A percentile compares a stretch with the other conserved stretches of the same genome.
These are phyloP conservation scores for Vaccinium myrtillus DNA, from an alignment of 148 eudicot species.

Conservation along the genomic window DNA sequence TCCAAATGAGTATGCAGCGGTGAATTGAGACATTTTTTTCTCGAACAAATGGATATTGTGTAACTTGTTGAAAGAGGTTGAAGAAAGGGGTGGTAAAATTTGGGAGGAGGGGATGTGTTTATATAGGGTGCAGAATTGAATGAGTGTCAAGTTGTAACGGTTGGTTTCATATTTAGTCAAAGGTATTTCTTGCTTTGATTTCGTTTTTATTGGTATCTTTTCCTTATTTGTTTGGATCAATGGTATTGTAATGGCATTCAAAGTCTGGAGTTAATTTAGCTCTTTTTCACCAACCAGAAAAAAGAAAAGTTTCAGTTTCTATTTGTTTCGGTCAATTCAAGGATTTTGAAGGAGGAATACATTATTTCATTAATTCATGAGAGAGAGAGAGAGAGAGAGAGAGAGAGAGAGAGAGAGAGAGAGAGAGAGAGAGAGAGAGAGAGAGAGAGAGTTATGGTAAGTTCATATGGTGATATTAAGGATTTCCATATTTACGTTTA, in stretches of 20 bases:
- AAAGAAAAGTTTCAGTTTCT: background rate
- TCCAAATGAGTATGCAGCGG: background rate
- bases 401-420: background rate
- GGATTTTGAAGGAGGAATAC: background rate
- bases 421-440: background rate
- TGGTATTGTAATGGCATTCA: background rate
- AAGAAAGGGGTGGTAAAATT: background rate
- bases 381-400: background rate
- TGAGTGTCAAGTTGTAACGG: background rate
- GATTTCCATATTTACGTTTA: background rate
- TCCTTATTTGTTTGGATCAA: background rate
- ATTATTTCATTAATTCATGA: too few relatives aligned
- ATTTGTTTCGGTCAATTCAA: background rate
- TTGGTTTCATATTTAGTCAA: background rate
- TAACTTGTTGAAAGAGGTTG: background rate
- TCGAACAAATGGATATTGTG: background rate
- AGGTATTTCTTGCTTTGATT: background rate
- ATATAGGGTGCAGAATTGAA: background rate
- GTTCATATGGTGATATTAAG: background rate
- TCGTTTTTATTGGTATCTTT: background rate
- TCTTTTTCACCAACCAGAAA: background rate
- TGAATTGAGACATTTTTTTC: background rate
- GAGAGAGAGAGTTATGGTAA: background rate
- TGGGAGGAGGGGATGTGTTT: background rate
- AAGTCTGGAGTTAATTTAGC: background rate